Evolutionary conservation across 805 yeast species (phyloP), one percentile per base, ranked within the genome.

Genomic region (Yarrowia sp.): DNA sequence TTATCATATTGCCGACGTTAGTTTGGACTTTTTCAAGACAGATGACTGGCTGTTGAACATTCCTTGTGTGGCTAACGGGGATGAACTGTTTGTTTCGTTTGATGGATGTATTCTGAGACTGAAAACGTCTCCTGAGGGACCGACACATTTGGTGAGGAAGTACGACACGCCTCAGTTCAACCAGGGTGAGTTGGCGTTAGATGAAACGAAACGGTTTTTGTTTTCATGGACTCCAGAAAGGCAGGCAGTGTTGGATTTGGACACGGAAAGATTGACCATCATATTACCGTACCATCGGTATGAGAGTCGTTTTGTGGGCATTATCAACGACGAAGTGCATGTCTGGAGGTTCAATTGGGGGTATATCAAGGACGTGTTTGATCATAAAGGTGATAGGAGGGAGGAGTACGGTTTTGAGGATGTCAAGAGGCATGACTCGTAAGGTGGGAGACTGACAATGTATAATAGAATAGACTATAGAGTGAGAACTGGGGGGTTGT

Each of bases 281-380:
- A 55, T 41, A 15, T 36, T 55, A 3, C 61, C 61, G 14, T 22
- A 26, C n/a, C 61, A 55, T 19, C 22, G 61, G 5, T 40, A 41
- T 46, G 61, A 55, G 61, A 40, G 46, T 7, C 61, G 61, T 3
- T 55, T 55, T 5, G 61, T 55, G 61, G 61, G 61, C 9, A 41
- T 55, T 15, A 14, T 55, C 8, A 35, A 41, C 14, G 36, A 41
- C 5, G 22, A 41, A 8, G 61, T 55, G 8, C 61, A 55, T 15
- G 61, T 55, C 2, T 55, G 61, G 61, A 42, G 61, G 32, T 55
- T 55, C 46, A 40, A 55, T 15, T 55, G 61, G 61, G 46, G 61
- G 3, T 55, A 55, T 14, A 55, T 55, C 8, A 55, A 55, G 38
- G 61, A 55, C 36, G 61, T 55, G 5, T 55, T 55, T 26, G 46